Percentiles rank a stretch among this genome's conserved stretches.
phyloP scores from a whole-genome alignment of 768 basidiomycete species.

The Serendipita sp. region DNA sequence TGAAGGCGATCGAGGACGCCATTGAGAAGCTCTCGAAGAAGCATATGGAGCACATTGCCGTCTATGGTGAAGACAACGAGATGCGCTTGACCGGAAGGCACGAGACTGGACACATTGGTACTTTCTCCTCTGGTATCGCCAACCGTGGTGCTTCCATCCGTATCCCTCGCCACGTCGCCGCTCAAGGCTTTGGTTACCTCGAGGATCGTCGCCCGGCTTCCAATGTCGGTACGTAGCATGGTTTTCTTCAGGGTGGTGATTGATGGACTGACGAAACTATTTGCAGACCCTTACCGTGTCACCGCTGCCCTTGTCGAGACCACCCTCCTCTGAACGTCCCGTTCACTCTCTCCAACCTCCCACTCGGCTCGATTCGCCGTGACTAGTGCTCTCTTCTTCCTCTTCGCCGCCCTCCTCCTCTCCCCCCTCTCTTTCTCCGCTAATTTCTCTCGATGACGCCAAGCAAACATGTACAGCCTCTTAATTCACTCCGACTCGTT shows the following conservation, averaged over 20 bases:
- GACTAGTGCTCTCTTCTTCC: neutral
- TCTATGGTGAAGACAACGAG: constrained; percentile 98
- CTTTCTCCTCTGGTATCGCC: constrained; percentile 89
- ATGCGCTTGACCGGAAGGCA: constrained; percentile 89
- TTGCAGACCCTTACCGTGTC: constrained; percentile 83
- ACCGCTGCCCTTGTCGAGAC: constrained; percentile 83
- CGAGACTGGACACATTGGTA: constrained; percentile 89
- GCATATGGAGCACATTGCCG: constrained; percentile 91
- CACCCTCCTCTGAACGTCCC: constrained; percentile 27
- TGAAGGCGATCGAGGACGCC: constrained; percentile 79
- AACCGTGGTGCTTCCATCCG: constrained; percentile 96
- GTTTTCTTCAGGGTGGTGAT: neutral
- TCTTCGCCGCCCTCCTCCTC: neutral
- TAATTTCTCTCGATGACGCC: neutral
- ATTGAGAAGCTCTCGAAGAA: constrained; percentile 85
- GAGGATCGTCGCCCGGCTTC: constrained; percentile 96
- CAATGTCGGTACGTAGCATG: constrained; percentile 63
- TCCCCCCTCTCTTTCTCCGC: neutral
- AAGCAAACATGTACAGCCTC: too few relatives aligned
- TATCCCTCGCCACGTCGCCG: constrained; percentile 84
- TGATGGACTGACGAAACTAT: neutral
- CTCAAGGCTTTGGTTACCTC: constrained; percentile 87
- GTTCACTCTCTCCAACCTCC: neutral
- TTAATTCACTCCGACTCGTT: too few relatives aligned
- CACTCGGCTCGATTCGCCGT: neutral